Evolutionary conservation across 2,329 filamentous ascomycete genomes (phyloP).

Genomic region (Clonostachys chloroleuca): DNA sequence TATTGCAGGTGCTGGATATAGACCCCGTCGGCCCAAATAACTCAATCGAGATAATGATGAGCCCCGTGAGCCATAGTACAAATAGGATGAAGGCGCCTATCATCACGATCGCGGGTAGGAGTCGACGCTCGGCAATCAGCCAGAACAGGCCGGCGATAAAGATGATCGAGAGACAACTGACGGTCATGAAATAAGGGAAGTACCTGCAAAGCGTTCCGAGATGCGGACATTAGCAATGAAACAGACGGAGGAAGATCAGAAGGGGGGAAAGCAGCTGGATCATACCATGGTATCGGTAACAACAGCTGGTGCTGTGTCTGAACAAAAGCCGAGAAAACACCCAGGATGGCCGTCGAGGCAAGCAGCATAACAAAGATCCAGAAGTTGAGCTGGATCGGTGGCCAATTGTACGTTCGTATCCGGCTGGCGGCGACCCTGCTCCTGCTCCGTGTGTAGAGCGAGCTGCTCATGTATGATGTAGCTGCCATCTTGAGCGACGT

Average conservation of each 20-base stretch:
- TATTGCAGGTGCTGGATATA: slow-evolving; percentile 55
- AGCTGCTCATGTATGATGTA: slow-evolving; percentile 28
- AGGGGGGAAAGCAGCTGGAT: slow-evolving; percentile 1
- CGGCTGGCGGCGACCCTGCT: slow-evolving; percentile 23
- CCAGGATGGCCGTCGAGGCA: slow-evolving; percentile 53
- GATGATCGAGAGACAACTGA: slow-evolving; percentile 52
- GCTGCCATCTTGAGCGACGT: slow-evolving; percentile 1
- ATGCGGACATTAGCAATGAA: background rate
- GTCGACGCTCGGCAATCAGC: slow-evolving; percentile 55
- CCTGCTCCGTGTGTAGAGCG: slow-evolving; percentile 35
- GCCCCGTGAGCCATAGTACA: slow-evolving; percentile 62
- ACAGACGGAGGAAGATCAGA: background rate
- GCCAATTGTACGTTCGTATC: slow-evolving; percentile 63
- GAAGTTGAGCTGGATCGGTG: slow-evolving; percentile 60
- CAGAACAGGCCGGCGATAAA: slow-evolving; percentile 64
- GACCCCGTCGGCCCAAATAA: slow-evolving; percentile 57
- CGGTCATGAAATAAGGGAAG: slow-evolving; percentile 62
- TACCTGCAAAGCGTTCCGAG: slow-evolving; percentile 43
- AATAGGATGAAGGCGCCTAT: slow-evolving; percentile 63
- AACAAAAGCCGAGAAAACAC: slow-evolving; percentile 57
- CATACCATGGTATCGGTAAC: slow-evolving; percentile 56
- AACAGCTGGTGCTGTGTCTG: slow-evolving; percentile 50
- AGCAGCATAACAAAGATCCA: slow-evolving; percentile 65
- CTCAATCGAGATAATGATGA: slow-evolving; percentile 58
- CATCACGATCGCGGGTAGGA: slow-evolving; percentile 58